Evolutionary conservation across 495 filamentous ascomycete genomes (phyloP), one percentile per base, ranked within the genome.

Genomic region (Tetracladium setigerum): DNA sequence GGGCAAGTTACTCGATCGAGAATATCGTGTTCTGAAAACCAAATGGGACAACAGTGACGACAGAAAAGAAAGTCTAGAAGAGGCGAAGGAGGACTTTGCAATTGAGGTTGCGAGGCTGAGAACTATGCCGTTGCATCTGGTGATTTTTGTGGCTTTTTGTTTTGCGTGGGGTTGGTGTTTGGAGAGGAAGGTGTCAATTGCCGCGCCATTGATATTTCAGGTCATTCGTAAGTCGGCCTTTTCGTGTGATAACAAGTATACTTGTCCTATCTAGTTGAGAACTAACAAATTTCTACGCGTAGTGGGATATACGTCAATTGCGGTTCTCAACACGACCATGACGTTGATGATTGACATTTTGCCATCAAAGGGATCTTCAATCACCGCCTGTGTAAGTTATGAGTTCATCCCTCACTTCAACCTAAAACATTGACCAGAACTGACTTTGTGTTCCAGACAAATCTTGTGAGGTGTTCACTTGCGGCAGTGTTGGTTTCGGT

Each of bases 1-100:
- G 35, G 84, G 85, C 35, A 71, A 72, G 2, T 77, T 78, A 54
- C 57, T 78, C 34, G 8, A 77, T 72, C 57, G 57, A 63, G 27
- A 55, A 4, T 78, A 78, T 50, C 60, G 59, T 6, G 56, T 72
- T 1, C 54, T 44, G 17, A 70, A 73, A 46, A 67, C 68, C 6
- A 27, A 27, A 71, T 73, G 22, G 71, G 74, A 0, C 59, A 77
- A 2, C 22, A 27, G 22, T 7, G 7, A 27, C 7, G 22, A 3
- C 7, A 7, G 7, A 27, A 37, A 37, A 9, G 34, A 2, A 37
- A 46, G 15, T 24, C 14, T 64, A 58, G 14, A 57, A 66, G 27
- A 61, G 58, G 13, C 47, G 62, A 30, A 34, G 10, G 54, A 52
- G 24, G 33, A 15, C 47, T 69, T 40, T 56, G 62, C 16, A 0